Evolutionary conservation across 768 basidiomycete genomes (phyloP).

Genomic region (Xerocomus brunneocitrinus): DNA sequence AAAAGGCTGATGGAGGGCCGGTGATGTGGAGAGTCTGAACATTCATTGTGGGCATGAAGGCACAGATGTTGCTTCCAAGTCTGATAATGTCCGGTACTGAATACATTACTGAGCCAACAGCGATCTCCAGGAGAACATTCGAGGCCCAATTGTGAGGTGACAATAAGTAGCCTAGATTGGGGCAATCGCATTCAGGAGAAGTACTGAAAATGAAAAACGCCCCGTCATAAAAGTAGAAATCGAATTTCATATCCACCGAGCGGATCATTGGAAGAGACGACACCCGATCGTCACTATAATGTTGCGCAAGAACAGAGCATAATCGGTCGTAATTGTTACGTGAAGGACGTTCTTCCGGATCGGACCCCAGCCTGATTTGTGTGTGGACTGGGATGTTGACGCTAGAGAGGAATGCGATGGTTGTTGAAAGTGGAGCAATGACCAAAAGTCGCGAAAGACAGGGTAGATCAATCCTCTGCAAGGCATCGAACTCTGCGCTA

Average conservation of each 20-base stretch:
- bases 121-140: constrained; percentile 4
- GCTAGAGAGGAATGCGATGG: constrained; percentile 2
- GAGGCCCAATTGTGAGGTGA: neutral
- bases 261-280: neutral
- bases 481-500: neutral
- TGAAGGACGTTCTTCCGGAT: neutral
- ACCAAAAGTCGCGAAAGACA: constrained; percentile 3
- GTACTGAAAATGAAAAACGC: neutral
- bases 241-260: neutral
- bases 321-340: neutral
- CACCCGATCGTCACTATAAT: neutral
- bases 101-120: neutral
- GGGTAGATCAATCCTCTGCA: neutral
- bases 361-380: neutral
- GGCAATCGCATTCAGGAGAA: neutral
- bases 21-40: neutral
- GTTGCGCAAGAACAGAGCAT: neutral
- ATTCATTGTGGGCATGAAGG: neutral
- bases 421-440: constrained; percentile 1
- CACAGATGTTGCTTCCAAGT: neutral
- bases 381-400: neutral
- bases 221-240: neutral
- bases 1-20: neutral
- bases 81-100: neutral
- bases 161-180: neutral